Base-by-base conservation (phyloP, 2,329 filamentous ascomycete species). In the Huntiella bhutanensis region DNA sequence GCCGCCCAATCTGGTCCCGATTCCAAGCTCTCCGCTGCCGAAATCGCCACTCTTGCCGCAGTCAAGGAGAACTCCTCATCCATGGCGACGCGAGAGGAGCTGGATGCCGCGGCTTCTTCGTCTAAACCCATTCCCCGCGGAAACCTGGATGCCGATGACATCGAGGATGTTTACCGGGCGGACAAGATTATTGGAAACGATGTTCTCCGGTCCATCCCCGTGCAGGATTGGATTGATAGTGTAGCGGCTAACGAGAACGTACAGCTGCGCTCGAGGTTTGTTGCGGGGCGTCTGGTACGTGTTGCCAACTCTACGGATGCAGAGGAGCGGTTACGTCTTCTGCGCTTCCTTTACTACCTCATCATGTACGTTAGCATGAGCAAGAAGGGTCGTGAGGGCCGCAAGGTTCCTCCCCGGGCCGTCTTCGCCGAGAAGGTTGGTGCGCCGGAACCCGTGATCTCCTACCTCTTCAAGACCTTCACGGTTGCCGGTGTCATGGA, bases 201-300 rank as follows among this genome's bases (percentile, higher is more conserved):
- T 34, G 71, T 81, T 17, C 69, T 86, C 58, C 72, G 74, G 44
- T 63, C 74, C 10, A 67, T 91, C 5, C 73, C 77, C 8, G 70
- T 87, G 49, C 74, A 75, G 55, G 77, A 84, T 53, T 91, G 83
- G 83, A 70, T 80, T 52, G 74, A 84, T 49, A 69, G 71, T 41
- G 67, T 71, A n/a, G 70, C 70, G 54, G 68, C 70, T 17, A 68
- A 70, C 32, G 66, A 77, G 53, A 65, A 68, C 45, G 66, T 82
- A 34, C 58, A 69, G 40, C 63, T 77, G 33, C 63, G 60, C 37
- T 81, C 75, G 34, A 69, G 70, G 49, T 87, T 73, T 53, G 77
- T 86, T 4, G 76, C 80, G 1, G 63, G 65, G 46, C 74, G 81
- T 36, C 64, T 85, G 42, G 66, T 65, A 47, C 57, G 64, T 33